Conservation (phyloP, 1,139 yeast species). For the Geotrichum cucujoidarum region DNA sequence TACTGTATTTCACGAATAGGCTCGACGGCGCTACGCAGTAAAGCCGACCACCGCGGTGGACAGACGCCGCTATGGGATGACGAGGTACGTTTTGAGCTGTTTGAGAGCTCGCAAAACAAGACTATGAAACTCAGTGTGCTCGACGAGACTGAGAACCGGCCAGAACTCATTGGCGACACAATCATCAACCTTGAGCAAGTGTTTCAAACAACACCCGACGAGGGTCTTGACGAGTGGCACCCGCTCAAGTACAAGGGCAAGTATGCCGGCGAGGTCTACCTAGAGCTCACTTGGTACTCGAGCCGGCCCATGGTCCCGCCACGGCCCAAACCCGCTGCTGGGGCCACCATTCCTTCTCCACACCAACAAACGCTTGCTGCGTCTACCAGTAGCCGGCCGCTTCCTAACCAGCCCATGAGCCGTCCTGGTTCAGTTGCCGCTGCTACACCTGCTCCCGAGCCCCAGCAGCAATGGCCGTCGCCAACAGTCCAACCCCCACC, state of each 20-base stretch:
- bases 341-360: not conserved
- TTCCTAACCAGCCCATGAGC: conserved; percentile 1
- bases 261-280: conserved; percentile 81
- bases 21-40: conserved; percentile 66
- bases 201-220: conserved; percentile 53
- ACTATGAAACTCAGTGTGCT: conserved; percentile 64
- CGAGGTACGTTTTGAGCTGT: conserved; percentile 67
- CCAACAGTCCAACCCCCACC: not conserved
- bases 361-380: not conserved
- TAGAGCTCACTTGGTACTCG: conserved; percentile 91
- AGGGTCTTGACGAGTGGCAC: conserved; percentile 87
- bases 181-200: conserved; percentile 74
- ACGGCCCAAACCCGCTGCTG: not conserved
- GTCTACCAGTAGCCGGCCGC: conserved; percentile 5
- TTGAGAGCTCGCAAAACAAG: conserved; percentile 39
- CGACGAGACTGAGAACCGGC: conserved; percentile 82
- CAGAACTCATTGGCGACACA: conserved; percentile 78
- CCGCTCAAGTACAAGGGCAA: conserved; percentile 58
- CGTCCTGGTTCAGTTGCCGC: not conserved
- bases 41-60: conserved; percentile 13
- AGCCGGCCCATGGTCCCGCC: conserved; percentile 29
- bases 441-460: not conserved
- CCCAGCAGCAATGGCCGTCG: no score
- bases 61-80: conserved; percentile 44
- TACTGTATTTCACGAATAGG: conserved; percentile 79